Percentiles rank a stretch among this genome's conserved stretches.
phyloP scores from a whole-genome alignment of 768 basidiomycete species.

The Symmetrospora coprosmae region DNA sequence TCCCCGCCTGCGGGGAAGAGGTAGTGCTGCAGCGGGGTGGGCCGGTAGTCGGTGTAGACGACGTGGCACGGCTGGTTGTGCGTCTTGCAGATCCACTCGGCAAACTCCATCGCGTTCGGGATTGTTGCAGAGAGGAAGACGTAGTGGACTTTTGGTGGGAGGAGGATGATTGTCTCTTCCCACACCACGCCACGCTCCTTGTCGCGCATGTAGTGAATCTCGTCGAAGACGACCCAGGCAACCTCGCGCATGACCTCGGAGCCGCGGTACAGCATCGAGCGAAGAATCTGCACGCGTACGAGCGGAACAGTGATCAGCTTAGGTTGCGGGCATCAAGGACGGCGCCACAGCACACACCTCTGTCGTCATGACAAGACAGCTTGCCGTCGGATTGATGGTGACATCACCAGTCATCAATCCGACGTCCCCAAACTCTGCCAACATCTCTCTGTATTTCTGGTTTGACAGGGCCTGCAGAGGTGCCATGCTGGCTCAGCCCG shows the following conservation, averaged over 20 bases:
- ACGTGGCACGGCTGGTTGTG: constrained; percentile 98
- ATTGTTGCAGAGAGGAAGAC: constrained; percentile 99
- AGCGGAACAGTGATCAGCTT: neutral
- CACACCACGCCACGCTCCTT: constrained; percentile 98
- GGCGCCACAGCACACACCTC: constrained; percentile 50
- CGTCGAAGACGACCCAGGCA: constrained; percentile 99
- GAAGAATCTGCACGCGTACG: constrained; percentile 55
- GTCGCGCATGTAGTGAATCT: constrained; percentile 99
- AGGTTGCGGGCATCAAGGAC: neutral
- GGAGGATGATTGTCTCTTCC: constrained; percentile 96
- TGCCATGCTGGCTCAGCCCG: neutral
- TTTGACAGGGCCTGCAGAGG: constrained; percentile 77
- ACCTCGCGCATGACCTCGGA: constrained; percentile 99
- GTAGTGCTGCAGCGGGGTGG: constrained; percentile 94
- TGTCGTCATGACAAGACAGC: constrained; percentile 97
- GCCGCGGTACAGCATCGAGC: constrained; percentile 96
- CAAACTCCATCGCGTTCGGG: constrained; percentile 98
- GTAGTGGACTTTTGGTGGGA: constrained; percentile 89
- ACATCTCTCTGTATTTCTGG: constrained; percentile 97
- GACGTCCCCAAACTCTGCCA: constrained; percentile 92
- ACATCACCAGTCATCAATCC: constrained; percentile 99
- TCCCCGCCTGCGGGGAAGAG: constrained; percentile 93
- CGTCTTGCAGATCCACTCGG: constrained; percentile 94
- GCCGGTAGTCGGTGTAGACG: constrained; percentile 97
- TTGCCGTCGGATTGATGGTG: constrained; percentile 91